Base-by-base conservation (phyloP, 768 basidiomycete genomes). In the Epithele typhae region DNA sequence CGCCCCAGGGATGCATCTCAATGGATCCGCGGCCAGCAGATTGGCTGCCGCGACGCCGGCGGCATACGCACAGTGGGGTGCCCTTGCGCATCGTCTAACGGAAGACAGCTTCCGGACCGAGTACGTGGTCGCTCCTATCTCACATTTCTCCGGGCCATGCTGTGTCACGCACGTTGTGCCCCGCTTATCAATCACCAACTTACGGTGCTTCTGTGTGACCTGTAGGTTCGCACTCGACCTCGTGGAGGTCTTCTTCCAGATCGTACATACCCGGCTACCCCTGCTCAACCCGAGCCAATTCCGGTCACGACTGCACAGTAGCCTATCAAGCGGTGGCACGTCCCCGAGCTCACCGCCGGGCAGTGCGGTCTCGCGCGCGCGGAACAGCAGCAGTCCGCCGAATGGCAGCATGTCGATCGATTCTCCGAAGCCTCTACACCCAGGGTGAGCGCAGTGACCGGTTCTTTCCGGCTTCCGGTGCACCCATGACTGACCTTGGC, bases 161-260 rank as follows among this genome's bases (percentile, higher is more conserved):
- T 41, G 40, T 22, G 45, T 39, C 9, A 15, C 30, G 30, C 9
- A 32, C 15, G 30, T n/a, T n/a, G n/a, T n/a, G n/a, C n/a, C n/a
- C 8, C 27, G 27, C 35, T 14, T 19, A n/a, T 9, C 35, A 36
- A 19, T 36, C 7, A 17, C n/a, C 41, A 21, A 52, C 52, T 46
- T 25, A 45, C 37, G 18, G 46, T n/a, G 23, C 35, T 25, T 34
- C 12, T 54, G 36, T 37, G 57, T 37, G 49, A 27, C 55, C 56
- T 42, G 46, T 60, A 96, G 93, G 67, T 89, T 97, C 59, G 87
- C 92, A 3, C 79, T 87, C 43, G 92, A 97, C 68, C 83, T 96
- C 43, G 83, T 95, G 59, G 92, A 96, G 67, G 91, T 94, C 37
- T 97, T 85, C 69, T 94, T 95, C 64, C 90, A 94, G 65, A 88